Base-by-base conservation (phyloP, 148 eudicot genomes). In the Fallopia convolvulus region DNA sequence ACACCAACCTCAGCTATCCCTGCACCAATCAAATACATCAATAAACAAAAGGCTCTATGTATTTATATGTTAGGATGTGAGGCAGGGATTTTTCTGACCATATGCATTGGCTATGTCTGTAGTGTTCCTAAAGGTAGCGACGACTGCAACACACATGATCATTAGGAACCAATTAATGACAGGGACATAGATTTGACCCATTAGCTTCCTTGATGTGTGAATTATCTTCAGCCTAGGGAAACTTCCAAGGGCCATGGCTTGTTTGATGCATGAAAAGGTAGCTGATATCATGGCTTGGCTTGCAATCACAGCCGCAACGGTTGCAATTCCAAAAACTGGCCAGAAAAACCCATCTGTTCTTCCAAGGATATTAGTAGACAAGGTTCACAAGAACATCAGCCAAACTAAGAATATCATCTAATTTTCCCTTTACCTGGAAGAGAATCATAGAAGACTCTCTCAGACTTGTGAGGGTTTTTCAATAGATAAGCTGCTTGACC, bases 251-350 rank as follows among this genome's bases (percentile, higher is more conserved):
- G 87, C 89, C 26, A 83, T 75, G 47, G 92, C 84, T 77, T 93
- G 97, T 32, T 89, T 84, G 75, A 93, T 82, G 68, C 89, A 86
- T 3, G 97, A 78, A 66, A 91, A 93, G 0, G 91, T 82, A 50
- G 88, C 94, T 0, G 97, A 86, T 56, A 90, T 90, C 80, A 93
- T 82, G 12, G 98, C 92, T 83, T 90, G 97, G 86, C 98, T 93
- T 0, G 94, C 97, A n/a, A 93, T 91, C 48, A 93, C 83, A 1
- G 97, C 90, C 30, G 97, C 92, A 58, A 86, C 84, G 21, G 83
- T 76, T 20, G 97, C 98, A 52, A 91, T 85, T 1, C 79, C 88
- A 65, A 93, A 87, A 41, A 83, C 87, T 15, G 94, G 98, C 97
- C 97, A 93, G 61, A 87, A 88, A 70, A 13, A 39, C 48, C 74